Conservation (phyloP, 768 basidiomycete genomes). For the Psilocybe cubensis region DNA sequence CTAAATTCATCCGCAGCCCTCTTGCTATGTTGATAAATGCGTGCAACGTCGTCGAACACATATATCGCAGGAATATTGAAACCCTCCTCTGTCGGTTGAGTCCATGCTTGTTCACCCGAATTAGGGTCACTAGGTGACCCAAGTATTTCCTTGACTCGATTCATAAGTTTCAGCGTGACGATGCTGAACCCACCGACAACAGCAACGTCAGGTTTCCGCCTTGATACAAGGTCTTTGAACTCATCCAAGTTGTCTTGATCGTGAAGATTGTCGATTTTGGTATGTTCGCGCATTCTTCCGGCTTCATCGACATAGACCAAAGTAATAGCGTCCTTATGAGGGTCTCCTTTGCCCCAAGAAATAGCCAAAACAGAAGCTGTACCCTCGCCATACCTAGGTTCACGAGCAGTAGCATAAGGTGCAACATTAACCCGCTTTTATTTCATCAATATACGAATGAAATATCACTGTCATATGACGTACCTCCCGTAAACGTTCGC, state of each 20-base stretch:
- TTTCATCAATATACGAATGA: conserved; percentile 4
- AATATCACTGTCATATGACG: conserved; percentile 23
- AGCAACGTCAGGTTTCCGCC: conserved; percentile 86
- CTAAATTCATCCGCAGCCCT: conserved; percentile 87
- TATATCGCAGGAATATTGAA: conserved; percentile 79
- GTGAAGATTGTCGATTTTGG: conserved; percentile 85
- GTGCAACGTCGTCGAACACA: conserved; percentile 88
- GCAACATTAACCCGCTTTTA: conserved; percentile 75
- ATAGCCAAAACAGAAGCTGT: conserved; percentile 83
- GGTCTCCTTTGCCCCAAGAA: conserved; percentile 96
- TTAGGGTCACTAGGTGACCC: conserved; percentile 26
- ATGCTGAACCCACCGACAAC: conserved; percentile 89
- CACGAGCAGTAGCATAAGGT: conserved; percentile 64
- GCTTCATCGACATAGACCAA: conserved; percentile 86
- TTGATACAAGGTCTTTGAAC: conserved; percentile 81
- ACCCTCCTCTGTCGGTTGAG: conserved; percentile 40
- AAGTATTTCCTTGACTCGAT: conserved; percentile 62
- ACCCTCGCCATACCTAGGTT: conserved; percentile 70
- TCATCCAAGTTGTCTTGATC: conserved; percentile 70
- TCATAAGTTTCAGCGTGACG: conserved; percentile 72
- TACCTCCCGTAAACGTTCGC: conserved; percentile 71
- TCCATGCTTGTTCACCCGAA: conserved; percentile 30
- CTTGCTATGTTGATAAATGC: conserved; percentile 90
- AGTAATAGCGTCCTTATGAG: conserved; percentile 86
- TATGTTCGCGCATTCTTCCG: conserved; percentile 89